Evolutionary conservation across 768 basidiomycete genomes (phyloP).

Genomic region (Steccherinum ochraceum): DNA sequence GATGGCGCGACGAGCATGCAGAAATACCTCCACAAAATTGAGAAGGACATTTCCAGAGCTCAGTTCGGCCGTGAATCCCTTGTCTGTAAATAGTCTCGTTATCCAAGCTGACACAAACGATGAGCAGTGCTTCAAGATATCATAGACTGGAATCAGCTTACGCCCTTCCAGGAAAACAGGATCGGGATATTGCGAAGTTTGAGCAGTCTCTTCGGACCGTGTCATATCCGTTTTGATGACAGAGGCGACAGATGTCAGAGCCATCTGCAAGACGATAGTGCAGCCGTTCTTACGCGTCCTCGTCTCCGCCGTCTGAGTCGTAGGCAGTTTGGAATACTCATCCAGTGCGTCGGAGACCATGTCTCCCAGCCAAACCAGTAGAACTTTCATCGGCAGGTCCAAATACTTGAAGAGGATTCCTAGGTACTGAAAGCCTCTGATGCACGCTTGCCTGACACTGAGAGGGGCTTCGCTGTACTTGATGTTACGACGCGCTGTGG

Average conservation of each 20-base stretch:
- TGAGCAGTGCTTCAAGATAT: not conserved
- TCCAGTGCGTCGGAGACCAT: slow-evolving; percentile 48
- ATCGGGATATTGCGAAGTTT: slow-evolving; percentile 48
- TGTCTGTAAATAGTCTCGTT: slow-evolving; percentile 39
- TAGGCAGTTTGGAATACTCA: slow-evolving; percentile 38
- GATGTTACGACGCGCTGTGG: slow-evolving; percentile 63
- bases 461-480: slow-evolving; percentile 60
- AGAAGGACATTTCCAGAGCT: slow-evolving; percentile 49
- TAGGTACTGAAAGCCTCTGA: slow-evolving; percentile 71
- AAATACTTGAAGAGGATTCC: slow-evolving; percentile 55
- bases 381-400: slow-evolving; percentile 39
- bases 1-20: slow-evolving; percentile 46
- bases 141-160: slow-evolving; percentile 22
- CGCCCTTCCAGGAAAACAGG: slow-evolving; percentile 49
- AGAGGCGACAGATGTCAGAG: slow-evolving; percentile 51
- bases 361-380: slow-evolving; percentile 59
- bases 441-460: slow-evolving; percentile 58
- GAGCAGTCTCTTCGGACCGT: slow-evolving; percentile 6
- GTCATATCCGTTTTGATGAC: slow-evolving; percentile 39
- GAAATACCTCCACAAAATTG: slow-evolving; percentile 51
- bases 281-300: slow-evolving; percentile 8
- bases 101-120: slow-evolving; percentile 46
- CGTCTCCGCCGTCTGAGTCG: slow-evolving; percentile 12
- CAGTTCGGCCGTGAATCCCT: slow-evolving; percentile 34
- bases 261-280: slow-evolving; percentile 37